Evolutionary conservation across 169 alveolate species (phyloP).

Genomic region (Eimeria acervulina): DNA sequence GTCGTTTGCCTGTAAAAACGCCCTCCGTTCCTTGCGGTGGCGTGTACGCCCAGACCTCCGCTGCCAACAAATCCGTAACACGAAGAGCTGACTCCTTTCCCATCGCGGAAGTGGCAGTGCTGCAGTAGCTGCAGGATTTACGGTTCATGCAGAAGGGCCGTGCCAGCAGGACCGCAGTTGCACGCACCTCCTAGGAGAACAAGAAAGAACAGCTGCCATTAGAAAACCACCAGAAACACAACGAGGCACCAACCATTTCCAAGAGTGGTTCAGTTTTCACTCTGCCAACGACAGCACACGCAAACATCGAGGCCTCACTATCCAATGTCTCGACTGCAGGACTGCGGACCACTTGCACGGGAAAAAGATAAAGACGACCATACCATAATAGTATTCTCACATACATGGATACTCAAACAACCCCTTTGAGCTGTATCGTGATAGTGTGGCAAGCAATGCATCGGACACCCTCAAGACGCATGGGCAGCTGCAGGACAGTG

Average conservation of each 20-base stretch:
- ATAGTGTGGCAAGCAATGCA: neutral
- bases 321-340: neutral
- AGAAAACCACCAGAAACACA: neutral
- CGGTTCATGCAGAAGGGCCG: neutral
- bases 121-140: no score
- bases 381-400: no score
- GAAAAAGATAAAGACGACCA: no score
- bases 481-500: neutral
- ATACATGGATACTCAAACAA: no score
- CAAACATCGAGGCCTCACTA: neutral
- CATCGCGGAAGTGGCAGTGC: neutral
- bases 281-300: neutral
- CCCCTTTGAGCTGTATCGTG: neutral
- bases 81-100: neutral
- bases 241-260: neutral
- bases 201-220: neutral
- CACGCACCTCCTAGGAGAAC: neutral
- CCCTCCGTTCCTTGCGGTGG: slow-evolving; percentile 60
- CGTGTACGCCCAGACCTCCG: slow-evolving; percentile 75
- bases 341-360: neutral
- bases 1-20: slow-evolving; percentile 57
- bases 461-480: neutral
- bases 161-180: neutral
- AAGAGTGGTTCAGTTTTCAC: neutral
- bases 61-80: slow-evolving; percentile 3